phyloP scores from a whole-genome alignment of 1,284 basidiomycete species.

The Ganoderma lucidum region DNA sequence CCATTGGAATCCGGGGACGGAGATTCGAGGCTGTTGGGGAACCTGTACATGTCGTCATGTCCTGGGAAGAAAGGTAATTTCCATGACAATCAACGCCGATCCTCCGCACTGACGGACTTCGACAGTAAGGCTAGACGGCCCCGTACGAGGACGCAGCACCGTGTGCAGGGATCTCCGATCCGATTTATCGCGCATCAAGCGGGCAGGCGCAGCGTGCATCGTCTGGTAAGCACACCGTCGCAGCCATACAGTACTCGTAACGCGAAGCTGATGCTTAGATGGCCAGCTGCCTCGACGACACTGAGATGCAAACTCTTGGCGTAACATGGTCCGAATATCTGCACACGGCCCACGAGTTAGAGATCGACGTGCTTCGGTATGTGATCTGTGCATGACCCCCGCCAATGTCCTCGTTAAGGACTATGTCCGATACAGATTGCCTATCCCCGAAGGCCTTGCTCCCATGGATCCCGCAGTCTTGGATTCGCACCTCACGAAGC shows the following conservation, averaged over 20 bases:
- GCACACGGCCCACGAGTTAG: constrained; percentile 64
- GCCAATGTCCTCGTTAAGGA: background rate
- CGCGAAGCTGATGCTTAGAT: background rate
- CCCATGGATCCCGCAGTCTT: constrained; percentile 73
- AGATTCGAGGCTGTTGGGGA: constrained; percentile 67
- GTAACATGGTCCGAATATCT: constrained; percentile 85
- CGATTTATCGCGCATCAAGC: constrained; percentile 83
- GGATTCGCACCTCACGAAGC: constrained; percentile 73
- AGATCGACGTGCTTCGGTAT: constrained; percentile 79
- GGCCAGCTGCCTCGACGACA: constrained; percentile 83
- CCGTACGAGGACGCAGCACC: constrained; percentile 81
- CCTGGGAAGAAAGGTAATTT: constrained; percentile 90
- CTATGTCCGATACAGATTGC: constrained; percentile 60
- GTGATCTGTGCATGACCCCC: background rate
- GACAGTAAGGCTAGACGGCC: constrained; percentile 83
- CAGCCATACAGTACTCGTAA: background rate
- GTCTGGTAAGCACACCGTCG: constrained; percentile 68
- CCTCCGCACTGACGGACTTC: constrained; percentile 4
- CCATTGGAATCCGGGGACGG: background rate
- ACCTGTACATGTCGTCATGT: constrained; percentile 90
- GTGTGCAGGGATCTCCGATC: constrained; percentile 85
- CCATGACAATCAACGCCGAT: background rate
- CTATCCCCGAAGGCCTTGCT: constrained; percentile 91
- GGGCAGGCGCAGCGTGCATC: constrained; percentile 81
- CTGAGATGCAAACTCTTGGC: constrained; percentile 87